These are phyloP conservation scores for Conoideocrella luteorostrata DNA, from an alignment of 2,329 filamentous ascomycete genomes.

Conservation along the genomic window DNA sequence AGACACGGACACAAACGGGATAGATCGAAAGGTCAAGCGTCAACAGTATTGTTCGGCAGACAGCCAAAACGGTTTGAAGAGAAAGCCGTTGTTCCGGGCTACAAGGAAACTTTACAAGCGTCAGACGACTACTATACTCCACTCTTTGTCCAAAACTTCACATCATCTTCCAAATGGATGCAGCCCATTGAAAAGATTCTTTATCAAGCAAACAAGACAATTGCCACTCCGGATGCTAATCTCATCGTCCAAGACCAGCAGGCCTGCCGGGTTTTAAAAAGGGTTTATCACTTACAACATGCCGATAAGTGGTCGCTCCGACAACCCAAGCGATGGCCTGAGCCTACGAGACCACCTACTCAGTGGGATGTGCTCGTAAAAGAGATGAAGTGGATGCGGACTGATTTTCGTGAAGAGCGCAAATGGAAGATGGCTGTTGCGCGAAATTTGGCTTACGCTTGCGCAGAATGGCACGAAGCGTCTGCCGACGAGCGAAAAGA, in stretches of 20 bases:
- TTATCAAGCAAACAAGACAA: conserved; percentile 77
- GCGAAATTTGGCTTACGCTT: conserved; percentile 72
- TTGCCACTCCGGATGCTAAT: conserved; percentile 79
- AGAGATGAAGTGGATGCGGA: conserved; percentile 97
- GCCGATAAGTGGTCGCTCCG: conserved; percentile 88
- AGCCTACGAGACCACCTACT: conserved; percentile 68
- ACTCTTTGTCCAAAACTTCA: conserved; percentile 53
- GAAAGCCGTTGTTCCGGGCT: conserved; percentile 34
- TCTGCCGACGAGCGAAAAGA: conserved; percentile 54
- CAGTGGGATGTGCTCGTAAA: conserved; percentile 84
- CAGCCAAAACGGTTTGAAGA: conserved; percentile 45
- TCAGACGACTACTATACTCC: conserved; percentile 60
- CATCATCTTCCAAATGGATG: conserved; percentile 51
- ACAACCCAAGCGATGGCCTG: conserved; percentile 76
- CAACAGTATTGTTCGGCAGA: conserved; percentile 74
- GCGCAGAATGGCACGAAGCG: conserved; percentile 72
- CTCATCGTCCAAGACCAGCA: conserved; percentile 80
- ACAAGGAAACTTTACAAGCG: conserved; percentile 36
- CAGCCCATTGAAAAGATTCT: conserved; percentile 65
- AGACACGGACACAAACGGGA: conserved; percentile 40
- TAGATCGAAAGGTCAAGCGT: conserved; percentile 59
- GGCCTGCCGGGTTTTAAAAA: conserved; percentile 76
- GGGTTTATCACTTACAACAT: conserved; percentile 87
- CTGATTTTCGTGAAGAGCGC: conserved; percentile 86
- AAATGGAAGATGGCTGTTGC: conserved; percentile 88